phyloP scores from a whole-genome alignment of 208 protist species.

The Wallacemonas collosoma region DNA sequence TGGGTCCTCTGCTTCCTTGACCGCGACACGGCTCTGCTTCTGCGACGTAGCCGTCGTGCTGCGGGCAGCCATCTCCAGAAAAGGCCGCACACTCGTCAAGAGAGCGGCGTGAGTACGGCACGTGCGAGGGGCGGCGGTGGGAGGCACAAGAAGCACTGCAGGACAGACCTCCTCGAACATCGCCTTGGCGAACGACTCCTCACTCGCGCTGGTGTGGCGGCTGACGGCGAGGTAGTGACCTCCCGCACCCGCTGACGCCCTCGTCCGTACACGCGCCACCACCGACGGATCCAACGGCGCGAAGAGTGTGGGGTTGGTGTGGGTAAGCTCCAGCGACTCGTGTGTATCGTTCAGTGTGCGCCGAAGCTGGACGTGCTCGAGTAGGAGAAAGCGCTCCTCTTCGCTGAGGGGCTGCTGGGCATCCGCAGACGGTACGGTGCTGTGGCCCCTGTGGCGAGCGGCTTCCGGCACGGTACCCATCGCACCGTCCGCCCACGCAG shows the following conservation, averaged over 20 bases:
- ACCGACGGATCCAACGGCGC: not conserved
- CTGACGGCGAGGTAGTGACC: not conserved
- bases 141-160: not conserved
- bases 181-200: not conserved
- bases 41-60: not conserved
- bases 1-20: too few relatives aligned
- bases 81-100: not conserved
- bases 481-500: not conserved
- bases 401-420: not conserved
- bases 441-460: not conserved
- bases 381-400: conserved; percentile 4
- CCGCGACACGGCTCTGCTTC: not conserved
- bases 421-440: not conserved
- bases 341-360: not conserved
- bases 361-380: conserved; percentile 12
- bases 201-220: not conserved
- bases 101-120: not conserved
- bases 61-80: not conserved
- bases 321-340: not conserved
- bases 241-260: not conserved
- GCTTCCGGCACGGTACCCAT: not conserved
- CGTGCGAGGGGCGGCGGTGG: conserved; percentile 5
- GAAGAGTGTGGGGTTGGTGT: not conserved
- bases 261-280: not conserved
- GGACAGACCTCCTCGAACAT: conserved; percentile 10